Evolutionary conservation across 176 grass and related monocot species (phyloP).

Genomic region (Musa itinerans): DNA sequence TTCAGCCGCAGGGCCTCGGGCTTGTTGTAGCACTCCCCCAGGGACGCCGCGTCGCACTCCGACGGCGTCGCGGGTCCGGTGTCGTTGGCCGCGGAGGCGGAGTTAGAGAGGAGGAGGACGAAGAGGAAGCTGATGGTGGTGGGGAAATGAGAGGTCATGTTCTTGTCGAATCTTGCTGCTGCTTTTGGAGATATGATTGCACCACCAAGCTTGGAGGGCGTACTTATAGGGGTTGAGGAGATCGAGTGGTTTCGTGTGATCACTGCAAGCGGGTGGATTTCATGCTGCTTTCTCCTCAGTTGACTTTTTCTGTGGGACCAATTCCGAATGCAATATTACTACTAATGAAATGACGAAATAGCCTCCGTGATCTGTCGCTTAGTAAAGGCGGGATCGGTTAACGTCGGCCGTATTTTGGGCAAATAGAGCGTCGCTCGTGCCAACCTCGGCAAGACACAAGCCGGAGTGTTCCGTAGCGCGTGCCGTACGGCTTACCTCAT

Average conservation of each 20-base stretch:
- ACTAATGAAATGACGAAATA: too few species aligned
- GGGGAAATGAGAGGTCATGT: background rate
- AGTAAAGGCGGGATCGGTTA: too few species aligned
- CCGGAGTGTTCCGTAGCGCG: too few species aligned
- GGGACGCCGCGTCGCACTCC: background rate
- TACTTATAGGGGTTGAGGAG: background rate
- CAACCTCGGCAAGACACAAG: too few species aligned
- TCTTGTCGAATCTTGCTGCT: background rate
- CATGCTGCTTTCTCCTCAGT: background rate
- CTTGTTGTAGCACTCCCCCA: constrained; percentile 34
- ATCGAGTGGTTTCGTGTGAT: too few species aligned
- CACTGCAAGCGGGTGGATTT: background rate
- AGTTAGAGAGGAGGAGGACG: background rate
- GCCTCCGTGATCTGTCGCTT: too few species aligned
- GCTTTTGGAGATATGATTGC: too few species aligned
- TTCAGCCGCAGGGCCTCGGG: constrained; percentile 50
- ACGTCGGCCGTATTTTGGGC: too few species aligned
- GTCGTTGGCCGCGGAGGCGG: background rate
- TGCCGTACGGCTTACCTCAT: too few species aligned
- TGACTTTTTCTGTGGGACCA: background rate
- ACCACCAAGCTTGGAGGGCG: too few species aligned
- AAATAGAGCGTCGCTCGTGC: too few species aligned
- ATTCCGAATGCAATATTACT: too few species aligned
- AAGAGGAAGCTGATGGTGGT: background rate
- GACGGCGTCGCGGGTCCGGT: background rate